phyloP scores from a whole-genome alignment of 805 yeast species.

The Candida railenensis region DNA sequence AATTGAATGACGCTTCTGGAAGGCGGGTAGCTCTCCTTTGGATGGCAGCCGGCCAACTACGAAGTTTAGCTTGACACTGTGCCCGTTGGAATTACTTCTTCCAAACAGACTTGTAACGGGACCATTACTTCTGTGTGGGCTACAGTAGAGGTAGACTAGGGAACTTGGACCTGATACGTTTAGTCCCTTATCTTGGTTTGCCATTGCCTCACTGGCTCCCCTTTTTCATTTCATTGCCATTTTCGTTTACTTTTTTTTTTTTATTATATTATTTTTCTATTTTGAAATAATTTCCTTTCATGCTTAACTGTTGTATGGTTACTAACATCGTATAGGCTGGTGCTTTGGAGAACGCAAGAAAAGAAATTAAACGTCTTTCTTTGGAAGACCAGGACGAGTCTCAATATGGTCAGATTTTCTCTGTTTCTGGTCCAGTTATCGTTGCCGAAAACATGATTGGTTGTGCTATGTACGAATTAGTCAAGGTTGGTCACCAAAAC shows the following conservation, averaged over 20 bases:
- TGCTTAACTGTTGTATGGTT: constrained; percentile 9
- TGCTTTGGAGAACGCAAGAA: constrained; percentile 95
- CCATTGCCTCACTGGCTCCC: too few relatives aligned
- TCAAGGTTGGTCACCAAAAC: constrained; percentile 94
- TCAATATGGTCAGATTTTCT: constrained; percentile 83
- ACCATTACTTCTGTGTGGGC: too few relatives aligned
- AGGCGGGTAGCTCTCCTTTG: too few relatives aligned
- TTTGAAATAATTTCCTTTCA: neutral
- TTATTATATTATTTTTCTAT: neutral
- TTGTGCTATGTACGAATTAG: constrained; percentile 99
- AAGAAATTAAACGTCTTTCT: constrained; percentile 82
- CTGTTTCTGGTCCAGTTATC: constrained; percentile 97
- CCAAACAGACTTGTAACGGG: too few relatives aligned
- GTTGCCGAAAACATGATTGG: constrained; percentile 99
- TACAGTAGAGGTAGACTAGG: too few relatives aligned
- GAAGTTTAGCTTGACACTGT: too few relatives aligned
- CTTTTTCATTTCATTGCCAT: too few relatives aligned
- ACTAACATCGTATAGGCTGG: constrained; percentile 63
- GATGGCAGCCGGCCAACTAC: too few relatives aligned
- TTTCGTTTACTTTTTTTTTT: neutral
- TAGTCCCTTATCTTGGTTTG: too few relatives aligned
- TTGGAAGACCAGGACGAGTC: constrained; percentile 70
- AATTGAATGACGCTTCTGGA: too few relatives aligned
- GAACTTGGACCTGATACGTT: too few relatives aligned
- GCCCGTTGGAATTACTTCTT: too few relatives aligned